Evolutionary conservation across 257 asterid genomes (phyloP), one percentile per base, ranked within the genome.

Genomic region (Agastache rugosa): DNA sequence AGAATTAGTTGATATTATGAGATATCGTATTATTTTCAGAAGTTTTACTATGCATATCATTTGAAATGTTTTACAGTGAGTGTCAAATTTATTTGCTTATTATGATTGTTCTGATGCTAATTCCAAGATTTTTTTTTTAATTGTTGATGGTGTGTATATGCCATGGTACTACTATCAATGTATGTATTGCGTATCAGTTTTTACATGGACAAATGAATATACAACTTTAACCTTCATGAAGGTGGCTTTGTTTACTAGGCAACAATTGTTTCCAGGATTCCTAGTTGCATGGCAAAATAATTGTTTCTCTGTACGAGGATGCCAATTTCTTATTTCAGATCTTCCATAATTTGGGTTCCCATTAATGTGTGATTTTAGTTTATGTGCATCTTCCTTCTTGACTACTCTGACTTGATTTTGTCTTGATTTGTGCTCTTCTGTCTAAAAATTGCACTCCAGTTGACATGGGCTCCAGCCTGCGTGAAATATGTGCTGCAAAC

Each of bases 401-500:
- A n/a, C 63, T 54, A 42, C 39, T 67, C 69, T 77, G 74, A 39
- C 60, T 71, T 81, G 44, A 27, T 72, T 59, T 48, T 51, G 39
- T 69, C 22, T 72, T 77, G 48, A 73, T 48, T n/a, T 72, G 29
- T 45, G n/a, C 69, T 20, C 53, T 77, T 80, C 54, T 63, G 22
- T 77, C 48, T 42, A 47, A 68, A 45, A 77, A 55, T 79, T 73
- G 44, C 63, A 66, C 67, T 34, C 67, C 88, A 92, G 99, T 62
- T 82, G 90, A 78, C 71, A 80, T 90, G 62, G 97, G 93, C 69
- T 86, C 96, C 76, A 87, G 88, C 75, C 85, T 94, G 74, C 90
- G 97, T 74, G 97, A 92, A 75, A 83, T 94, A 79, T 94, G 96
- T 78, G 97, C 97, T 58, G 95, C 96, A 69, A 90, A 92, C 83